Percentiles rank a stretch among this genome's conserved stretches.
Evolutionary conservation across 1,284 basidiomycete species (phyloP).

Genomic region (Vanrija pseudolonga): DNA sequence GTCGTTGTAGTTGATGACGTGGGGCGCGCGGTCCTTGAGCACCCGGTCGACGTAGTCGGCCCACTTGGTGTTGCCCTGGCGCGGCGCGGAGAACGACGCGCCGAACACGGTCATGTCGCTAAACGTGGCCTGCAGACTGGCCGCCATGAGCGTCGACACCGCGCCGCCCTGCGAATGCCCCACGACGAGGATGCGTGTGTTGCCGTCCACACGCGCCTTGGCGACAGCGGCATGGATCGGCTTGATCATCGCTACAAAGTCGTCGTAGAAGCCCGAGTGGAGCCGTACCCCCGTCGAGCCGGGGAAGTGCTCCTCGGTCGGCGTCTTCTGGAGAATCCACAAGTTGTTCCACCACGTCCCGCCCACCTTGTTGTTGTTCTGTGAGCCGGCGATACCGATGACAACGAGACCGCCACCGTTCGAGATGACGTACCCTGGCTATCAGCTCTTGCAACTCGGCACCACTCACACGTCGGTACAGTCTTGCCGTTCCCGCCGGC

Average conservation of each 20-base stretch:
- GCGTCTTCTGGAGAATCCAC: too few relatives aligned
- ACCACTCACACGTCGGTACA: too few relatives aligned
- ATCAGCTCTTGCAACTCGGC: too few relatives aligned
- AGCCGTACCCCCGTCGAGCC: neutral
- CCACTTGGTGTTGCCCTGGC: neutral
- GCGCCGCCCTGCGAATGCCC: constrained; percentile 2
- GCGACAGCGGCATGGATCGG: neutral
- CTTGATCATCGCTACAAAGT: neutral
- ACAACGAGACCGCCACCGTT: too few relatives aligned
- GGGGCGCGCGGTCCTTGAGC: constrained; percentile 1
- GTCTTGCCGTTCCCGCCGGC: too few relatives aligned
- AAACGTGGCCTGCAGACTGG: neutral
- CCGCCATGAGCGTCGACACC: neutral
- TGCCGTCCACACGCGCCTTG: neutral
- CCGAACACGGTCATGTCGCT: neutral
- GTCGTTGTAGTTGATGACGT: constrained; percentile 27
- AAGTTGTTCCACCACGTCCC: too few relatives aligned
- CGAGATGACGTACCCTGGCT: too few relatives aligned
- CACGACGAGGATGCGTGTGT: neutral
- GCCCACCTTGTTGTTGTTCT: too few relatives aligned
- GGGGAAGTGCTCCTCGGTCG: neutral
- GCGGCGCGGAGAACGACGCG: neutral
- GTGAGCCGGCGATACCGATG: too few relatives aligned
- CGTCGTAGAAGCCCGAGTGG: neutral
- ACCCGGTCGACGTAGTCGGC: neutral